Base-by-base conservation (phyloP, 495 filamentous ascomycete species). In the Penicillium robsamsonii region DNA sequence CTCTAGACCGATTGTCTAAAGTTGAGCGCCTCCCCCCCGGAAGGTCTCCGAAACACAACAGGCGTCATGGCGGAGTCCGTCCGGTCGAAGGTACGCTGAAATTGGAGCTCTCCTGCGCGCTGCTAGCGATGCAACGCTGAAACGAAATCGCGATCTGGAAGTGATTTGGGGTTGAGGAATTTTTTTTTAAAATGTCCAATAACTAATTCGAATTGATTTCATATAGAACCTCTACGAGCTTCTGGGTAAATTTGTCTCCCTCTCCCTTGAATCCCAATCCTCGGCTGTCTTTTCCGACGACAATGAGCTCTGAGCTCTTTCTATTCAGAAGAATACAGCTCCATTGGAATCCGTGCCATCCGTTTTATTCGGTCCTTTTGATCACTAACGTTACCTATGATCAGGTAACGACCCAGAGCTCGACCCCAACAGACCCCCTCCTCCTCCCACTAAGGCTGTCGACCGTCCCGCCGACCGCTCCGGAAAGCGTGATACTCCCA, bases 361-460 rank as follows among this genome's bases (percentile, higher is more conserved):
- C 9, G 31, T 9, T 33, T 27, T 3, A 12, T 15, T 37, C 55
- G 56, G 41, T 24, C 18, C 15, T 55, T 50, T 53, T 59, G 43
- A 24, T 46, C 51, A 29, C 59, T 64, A 57, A 65, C 53, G 29
- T 43, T 61, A 55, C 64, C 60, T 63, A 60, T 52, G 17, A 63
- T 41, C 67, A 92, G 88, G 87, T 81, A 96, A 96, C 78, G 90
- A 95, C 75, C 87, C 88, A 71, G 90, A 91, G 72, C 86, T 87
- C 69, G 92, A 92, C 75, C 86, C 87, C 64, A 87, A 88, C 73
- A 81, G 81, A 72, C 81, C 83, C 67, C 84, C 88, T 62, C 78
- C 85, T 64, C 86, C 88, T 66, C 92, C 91, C 68, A 83, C 88
- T 46, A 89, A 88, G 80, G 87, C 90, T 63, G 79, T 92, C 64